These are phyloP conservation scores for Russula abietina DNA, from an alignment of 768 basidiomycete species.

Conservation along the genomic window DNA sequence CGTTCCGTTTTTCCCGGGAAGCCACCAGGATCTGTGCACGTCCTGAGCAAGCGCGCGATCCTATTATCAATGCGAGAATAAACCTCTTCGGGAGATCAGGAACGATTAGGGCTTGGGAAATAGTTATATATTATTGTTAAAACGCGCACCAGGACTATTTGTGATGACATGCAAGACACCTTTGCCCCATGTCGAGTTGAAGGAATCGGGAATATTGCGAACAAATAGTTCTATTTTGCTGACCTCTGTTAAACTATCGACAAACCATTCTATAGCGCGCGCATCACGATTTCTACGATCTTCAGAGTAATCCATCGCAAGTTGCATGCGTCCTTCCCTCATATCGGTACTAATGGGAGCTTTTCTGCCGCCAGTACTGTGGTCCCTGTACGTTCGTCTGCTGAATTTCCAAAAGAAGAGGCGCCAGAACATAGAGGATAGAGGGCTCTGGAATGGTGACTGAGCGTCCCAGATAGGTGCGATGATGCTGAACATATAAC, in stretches of 20 bases:
- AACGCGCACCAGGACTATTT: background rate
- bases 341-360: conserved; percentile 5
- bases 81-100: background rate
- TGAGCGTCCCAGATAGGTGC: conserved; percentile 14
- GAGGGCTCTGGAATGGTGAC: conserved; percentile 20
- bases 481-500: conserved; percentile 21
- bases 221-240: conserved; percentile 8
- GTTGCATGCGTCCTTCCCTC: conserved; percentile 12
- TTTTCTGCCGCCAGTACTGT: background rate
- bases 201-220: conserved; percentile 1
- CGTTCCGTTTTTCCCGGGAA: background rate
- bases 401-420: conserved; percentile 4
- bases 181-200: conserved; percentile 8
- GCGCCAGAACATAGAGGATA: conserved; percentile 14
- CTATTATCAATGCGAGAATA: background rate
- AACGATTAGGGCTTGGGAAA: no score
- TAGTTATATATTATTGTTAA: background rate
- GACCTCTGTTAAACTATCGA: conserved; percentile 12
- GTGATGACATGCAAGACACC: conserved; percentile 3
- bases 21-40: background rate
- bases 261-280: conserved; percentile 7
- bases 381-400: conserved; percentile 8
- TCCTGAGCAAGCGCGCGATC: background rate
- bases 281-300: conserved; percentile 4
- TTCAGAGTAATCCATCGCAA: conserved; percentile 5